phyloP scores from a whole-genome alignment of 805 yeast genomes.

The Kockiozyma suomiensis region DNA sequence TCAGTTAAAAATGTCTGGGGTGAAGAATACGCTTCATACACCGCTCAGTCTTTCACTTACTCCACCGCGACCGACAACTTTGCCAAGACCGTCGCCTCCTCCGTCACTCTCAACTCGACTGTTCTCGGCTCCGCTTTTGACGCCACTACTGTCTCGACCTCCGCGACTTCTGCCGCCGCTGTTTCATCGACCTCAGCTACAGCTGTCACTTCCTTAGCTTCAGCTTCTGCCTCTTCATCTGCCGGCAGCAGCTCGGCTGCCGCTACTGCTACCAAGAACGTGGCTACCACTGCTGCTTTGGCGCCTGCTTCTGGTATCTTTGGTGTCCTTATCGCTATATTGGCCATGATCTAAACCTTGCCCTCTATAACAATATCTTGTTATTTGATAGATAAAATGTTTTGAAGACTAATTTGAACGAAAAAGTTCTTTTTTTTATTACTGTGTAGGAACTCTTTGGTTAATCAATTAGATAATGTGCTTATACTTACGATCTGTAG shows the following conservation, averaged over 20 bases:
- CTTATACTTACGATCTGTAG: too few species aligned
- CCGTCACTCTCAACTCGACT: conserved; percentile 31
- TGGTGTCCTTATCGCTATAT: conserved; percentile 10
- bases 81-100: conserved; percentile 16
- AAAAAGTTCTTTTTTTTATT: too few species aligned
- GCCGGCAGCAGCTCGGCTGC: conserved; percentile 15
- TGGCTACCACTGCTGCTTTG: conserved; percentile 24
- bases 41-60: conserved; percentile 12
- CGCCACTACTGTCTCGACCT: conserved; percentile 27
- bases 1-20: conserved; percentile 45
- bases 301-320: conserved; percentile 21
- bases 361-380: too few species aligned
- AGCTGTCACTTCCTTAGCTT: conserved; percentile 16
- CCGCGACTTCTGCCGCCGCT: conserved; percentile 18
- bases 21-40: conserved; percentile 24
- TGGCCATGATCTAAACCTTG: conserved; percentile 17
- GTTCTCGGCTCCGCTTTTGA: conserved; percentile 14
- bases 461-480: too few species aligned
- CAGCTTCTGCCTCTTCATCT: conserved; percentile 11
- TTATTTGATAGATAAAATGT: too few species aligned
- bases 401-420: too few species aligned
- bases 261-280: conserved; percentile 14
- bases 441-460: too few species aligned
- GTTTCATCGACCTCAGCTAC: conserved; percentile 12
- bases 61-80: conserved; percentile 26